Evolutionary conservation across 164 flowering plant genomes (phyloP), one percentile per base, ranked within the genome.

Genomic region (Magnolia sinica): DNA sequence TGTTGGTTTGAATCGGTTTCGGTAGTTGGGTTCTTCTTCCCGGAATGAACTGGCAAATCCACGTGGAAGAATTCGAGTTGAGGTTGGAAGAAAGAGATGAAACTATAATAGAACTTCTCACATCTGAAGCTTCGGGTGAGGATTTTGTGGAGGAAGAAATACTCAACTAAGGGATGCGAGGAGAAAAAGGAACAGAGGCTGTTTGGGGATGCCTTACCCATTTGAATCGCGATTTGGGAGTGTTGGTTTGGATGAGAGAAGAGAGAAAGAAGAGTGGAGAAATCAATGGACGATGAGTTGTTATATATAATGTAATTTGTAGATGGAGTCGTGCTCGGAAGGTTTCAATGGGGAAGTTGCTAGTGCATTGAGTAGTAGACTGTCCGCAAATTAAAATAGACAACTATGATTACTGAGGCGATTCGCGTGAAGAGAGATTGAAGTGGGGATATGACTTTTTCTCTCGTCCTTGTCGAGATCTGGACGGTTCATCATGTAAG

Each of bases 61-160:
- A 49, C 9, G 19, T 9, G 37, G 22, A 67, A 1, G 29, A 8
- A 19, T 20, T n/a, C 50, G 1, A 75, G n/a, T 22, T 24, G 76
- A 76, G 76, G 49, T 52, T 68, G 79, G 49, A 81, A 51, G 68
- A 67, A 70, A 22, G 73, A 80, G 67, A 45, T 49, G 23, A 75
- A 73, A 29, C 72, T 75, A 22, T 80, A 76, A 50, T 76, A 64
- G 16, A 79, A 79, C 8, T 55, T 64, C 19, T 73, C 70, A 59
- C 78, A 65, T 52, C 7, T 29, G 19, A 59, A 66, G 50, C 65
- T 55, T 76, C 80, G 75, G 2, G 20, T 8, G 45, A 73, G 63
- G 74, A 78, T 16, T 64, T 37, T 61, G 7, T 61, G 45, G 10
- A 18, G 20, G 1, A 68, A 61, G 61, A 73, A 49, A 45, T 67